Base-by-base conservation (phyloP, 305 asterid species). In the Fraxinus platypoda region DNA sequence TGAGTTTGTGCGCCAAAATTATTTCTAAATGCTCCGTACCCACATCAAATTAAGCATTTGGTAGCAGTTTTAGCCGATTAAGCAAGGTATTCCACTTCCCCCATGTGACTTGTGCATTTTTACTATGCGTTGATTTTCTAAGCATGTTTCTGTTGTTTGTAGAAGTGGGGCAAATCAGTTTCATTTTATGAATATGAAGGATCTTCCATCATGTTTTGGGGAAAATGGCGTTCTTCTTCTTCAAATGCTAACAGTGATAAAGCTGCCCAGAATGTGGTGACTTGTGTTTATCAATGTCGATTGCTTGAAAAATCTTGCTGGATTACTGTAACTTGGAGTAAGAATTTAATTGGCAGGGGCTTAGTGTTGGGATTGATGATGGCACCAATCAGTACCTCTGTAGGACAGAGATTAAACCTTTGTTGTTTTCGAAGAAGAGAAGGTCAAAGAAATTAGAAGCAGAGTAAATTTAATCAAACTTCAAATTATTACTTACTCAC, bases 161-260 rank as follows among this genome's bases (percentile, higher is more conserved):
- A 87, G 91, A 84, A 52, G 64, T 86, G 81, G 75, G 68, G 7
- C 30, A 66, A 38, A 81, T 77, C 62, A 37, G 38, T 4, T 52
- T 6, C 31, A n/a, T 74, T 57, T 17, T 81, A 57, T 70, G 71
- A 85, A 83, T 15, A 92, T 92, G 97, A 92, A 86, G 85, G 97
- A 92, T 88, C 91, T 92, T 70, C 96, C 96, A 38, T 89, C 97
- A 77, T 92, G 97, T 84, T 92, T 91, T 83, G 95, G 95, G 83
- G 97, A 92, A 90, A 92, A 87, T 84, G 95, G 95, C 73, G 95
- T 92, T 83, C 94, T 79, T 85, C 94, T 71, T 90, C 91, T 74
- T 88, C 97, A 74, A 87, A 76, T 81, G 77, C 78, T 34, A 86
- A 76, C 68, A 57, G 71, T 31, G 85, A 71, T 64, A 89, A 74